phyloP scores from a whole-genome alignment of 2,329 filamentous ascomycete genomes.

The Penicillium sp. region DNA sequence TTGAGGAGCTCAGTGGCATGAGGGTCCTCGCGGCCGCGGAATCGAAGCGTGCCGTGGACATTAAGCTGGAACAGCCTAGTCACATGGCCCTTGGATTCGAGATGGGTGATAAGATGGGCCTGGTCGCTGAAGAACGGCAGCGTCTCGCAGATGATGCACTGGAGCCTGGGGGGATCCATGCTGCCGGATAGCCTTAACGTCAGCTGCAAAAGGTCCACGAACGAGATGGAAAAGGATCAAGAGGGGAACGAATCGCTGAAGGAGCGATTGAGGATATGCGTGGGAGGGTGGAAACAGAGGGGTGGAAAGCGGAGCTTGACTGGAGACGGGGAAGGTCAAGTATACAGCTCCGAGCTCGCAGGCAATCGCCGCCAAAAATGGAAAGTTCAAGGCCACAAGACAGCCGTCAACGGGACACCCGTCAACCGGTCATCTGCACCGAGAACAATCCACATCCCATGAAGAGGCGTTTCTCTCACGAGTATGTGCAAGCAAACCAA shows the following conservation, averaged over 20 bases:
- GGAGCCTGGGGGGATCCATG: slow-evolving; percentile 63
- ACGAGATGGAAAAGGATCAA: background rate
- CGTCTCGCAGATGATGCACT: slow-evolving; percentile 82
- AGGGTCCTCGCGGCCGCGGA: slow-evolving; percentile 69
- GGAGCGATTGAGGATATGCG: slow-evolving; percentile 21
- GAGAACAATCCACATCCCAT: no score
- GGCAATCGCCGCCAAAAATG: no score
- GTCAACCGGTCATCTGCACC: no score
- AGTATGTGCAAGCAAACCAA: no score
- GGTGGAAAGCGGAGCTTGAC: background rate
- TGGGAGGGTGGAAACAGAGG: slow-evolving; percentile 7
- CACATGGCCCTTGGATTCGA: slow-evolving; percentile 89
- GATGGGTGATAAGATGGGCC: slow-evolving; percentile 88
- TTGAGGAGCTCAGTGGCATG: slow-evolving; percentile 64
- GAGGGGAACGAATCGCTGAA: slow-evolving; percentile 17
- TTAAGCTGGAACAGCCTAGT: slow-evolving; percentile 62
- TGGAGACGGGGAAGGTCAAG: background rate
- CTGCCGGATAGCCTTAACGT: slow-evolving; percentile 17
- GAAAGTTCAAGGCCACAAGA: no score
- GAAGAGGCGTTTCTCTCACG: no score
- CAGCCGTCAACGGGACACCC: no score
- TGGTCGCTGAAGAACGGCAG: slow-evolving; percentile 82
- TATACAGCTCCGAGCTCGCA: background rate
- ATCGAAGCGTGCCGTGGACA: slow-evolving; percentile 65
- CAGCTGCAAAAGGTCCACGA: slow-evolving; percentile 27